A percentile compares a stretch with the other conserved stretches of the same genome.
phyloP scores from a whole-genome alignment of 768 basidiomycete genomes.

The Hysterangium stoloniferum region DNA sequence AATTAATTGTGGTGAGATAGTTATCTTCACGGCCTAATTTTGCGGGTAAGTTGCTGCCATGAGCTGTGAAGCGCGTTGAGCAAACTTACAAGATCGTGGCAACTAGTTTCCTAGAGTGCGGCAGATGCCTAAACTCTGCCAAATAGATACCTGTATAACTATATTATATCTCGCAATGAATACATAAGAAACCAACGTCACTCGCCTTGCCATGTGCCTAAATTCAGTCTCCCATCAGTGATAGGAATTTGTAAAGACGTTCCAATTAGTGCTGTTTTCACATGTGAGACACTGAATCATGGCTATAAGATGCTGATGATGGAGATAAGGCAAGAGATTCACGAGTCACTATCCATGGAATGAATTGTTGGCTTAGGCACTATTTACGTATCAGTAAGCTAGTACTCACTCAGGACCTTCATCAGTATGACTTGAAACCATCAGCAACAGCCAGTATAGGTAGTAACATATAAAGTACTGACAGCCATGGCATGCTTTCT shows the following conservation, averaged over 20 bases:
- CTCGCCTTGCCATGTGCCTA: conserved; percentile 91
- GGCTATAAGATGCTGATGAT: background rate
- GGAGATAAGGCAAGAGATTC: conserved; percentile 23
- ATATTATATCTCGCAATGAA: background rate
- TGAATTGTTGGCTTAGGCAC: conserved; percentile 5
- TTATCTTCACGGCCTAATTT: conserved; percentile 1
- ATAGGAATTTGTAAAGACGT: conserved; percentile 80
- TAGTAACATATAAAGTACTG: background rate
- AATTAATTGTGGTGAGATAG: no score
- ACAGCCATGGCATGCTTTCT: conserved; percentile 63
- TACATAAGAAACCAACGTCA: background rate
- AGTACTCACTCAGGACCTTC: conserved; percentile 81
- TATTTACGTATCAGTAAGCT: conserved; percentile 2
- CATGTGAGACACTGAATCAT: conserved; percentile 68
- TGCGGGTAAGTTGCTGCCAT: background rate
- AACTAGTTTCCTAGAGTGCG: conserved; percentile 64
- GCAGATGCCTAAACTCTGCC: conserved; percentile 68
- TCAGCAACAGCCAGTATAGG: background rate
- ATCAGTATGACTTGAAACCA: conserved; percentile 54
- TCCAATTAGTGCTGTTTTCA: conserved; percentile 82
- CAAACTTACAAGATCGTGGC: conserved; percentile 69
- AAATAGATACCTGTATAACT: conserved; percentile 64
- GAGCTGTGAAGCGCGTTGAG: background rate
- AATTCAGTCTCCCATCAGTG: conserved; percentile 62
- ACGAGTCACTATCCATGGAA: conserved; percentile 75